phyloP scores from a whole-genome alignment of 352 stramenopile genomes.

The Phytophthora syringae region DNA sequence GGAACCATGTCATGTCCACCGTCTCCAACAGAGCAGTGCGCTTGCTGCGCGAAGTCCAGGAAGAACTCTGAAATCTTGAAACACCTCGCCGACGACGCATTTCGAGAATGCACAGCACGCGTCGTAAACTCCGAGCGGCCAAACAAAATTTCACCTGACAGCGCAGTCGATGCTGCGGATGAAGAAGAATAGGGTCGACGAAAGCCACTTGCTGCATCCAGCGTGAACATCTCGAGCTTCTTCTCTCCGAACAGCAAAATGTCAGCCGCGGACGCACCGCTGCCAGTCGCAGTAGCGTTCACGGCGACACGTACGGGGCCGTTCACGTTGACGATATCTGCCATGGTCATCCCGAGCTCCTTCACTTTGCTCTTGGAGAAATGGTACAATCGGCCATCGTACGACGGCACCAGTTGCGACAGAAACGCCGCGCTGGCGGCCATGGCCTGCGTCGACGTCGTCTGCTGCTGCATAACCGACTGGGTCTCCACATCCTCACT shows the following conservation, averaged over 20 bases:
- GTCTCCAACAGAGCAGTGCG: slow-evolving; percentile 49
- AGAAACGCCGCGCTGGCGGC: slow-evolving; percentile 49
- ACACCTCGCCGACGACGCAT: slow-evolving; percentile 66
- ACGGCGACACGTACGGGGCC: slow-evolving; percentile 64
- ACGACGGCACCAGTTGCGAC: slow-evolving; percentile 72
- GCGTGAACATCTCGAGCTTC: slow-evolving; percentile 67
- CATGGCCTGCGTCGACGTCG: slow-evolving; percentile 25
- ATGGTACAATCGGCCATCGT: slow-evolving; percentile 80
- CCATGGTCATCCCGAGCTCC: slow-evolving; percentile 80
- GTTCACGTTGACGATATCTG: slow-evolving; percentile 78
- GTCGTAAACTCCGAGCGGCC: slow-evolving; percentile 81
- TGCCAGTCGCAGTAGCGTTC: slow-evolving; percentile 4
- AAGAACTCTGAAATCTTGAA: slow-evolving; percentile 89
- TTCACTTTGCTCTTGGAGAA: slow-evolving; percentile 66
- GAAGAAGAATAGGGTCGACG: slow-evolving; percentile 56
- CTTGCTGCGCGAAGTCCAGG: slow-evolving; percentile 67
- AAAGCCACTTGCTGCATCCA: slow-evolving; percentile 69
- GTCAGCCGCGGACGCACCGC: slow-evolving; percentile 39
- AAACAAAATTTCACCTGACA: slow-evolving; percentile 60
- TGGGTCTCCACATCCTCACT: slow-evolving; percentile 27
- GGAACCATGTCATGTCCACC: slow-evolving; percentile 40
- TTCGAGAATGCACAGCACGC: slow-evolving; percentile 61
- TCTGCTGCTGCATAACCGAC: slow-evolving; percentile 40
- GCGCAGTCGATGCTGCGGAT: slow-evolving; percentile 14
- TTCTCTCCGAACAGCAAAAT: slow-evolving; percentile 85